Evolutionary conservation across 164 flowering plant species (phyloP).

Genomic region (Magnolia kwangsiensis): DNA sequence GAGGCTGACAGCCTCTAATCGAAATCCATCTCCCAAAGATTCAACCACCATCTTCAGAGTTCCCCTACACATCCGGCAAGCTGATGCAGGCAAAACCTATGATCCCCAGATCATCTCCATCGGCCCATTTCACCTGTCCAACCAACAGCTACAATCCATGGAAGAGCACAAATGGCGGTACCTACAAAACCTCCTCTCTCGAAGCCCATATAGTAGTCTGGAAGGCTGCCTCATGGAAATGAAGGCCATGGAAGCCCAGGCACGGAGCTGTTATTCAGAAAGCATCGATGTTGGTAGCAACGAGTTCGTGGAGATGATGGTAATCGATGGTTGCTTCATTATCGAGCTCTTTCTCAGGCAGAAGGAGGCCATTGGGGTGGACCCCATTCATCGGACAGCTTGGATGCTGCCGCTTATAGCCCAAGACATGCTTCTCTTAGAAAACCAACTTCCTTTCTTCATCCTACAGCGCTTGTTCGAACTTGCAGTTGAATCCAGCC

Average conservation of each 20-base stretch:
- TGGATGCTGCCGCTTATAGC: not conserved
- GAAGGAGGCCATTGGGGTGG: not conserved
- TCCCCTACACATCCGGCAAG: not conserved
- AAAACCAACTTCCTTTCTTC: constrained; percentile 12
- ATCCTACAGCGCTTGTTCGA: not conserved
- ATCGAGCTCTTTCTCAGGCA: constrained; percentile 1
- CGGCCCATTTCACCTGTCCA: constrained; percentile 9
- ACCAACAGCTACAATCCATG: not conserved
- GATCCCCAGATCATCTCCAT: constrained; percentile 8
- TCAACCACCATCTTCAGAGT: constrained; percentile 4
- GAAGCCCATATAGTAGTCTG: not conserved
- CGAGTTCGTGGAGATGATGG: constrained; percentile 6
- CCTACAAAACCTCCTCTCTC: not conserved
- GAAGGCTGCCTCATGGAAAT: not conserved
- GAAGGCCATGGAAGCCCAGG: not conserved
- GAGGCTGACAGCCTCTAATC: not conserved
- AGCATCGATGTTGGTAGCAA: not conserved
- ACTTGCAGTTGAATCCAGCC: not conserved
- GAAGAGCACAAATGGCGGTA: constrained; percentile 8
- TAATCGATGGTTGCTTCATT: constrained; percentile 11
- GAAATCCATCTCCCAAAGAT: not conserved
- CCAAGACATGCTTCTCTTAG: constrained; percentile 4
- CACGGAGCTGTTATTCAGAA: not conserved
- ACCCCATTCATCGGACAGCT: not conserved
- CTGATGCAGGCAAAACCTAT: not conserved